Base-by-base conservation (phyloP, 2,329 filamentous ascomycete genomes). In the Fusarium hainanense region DNA sequence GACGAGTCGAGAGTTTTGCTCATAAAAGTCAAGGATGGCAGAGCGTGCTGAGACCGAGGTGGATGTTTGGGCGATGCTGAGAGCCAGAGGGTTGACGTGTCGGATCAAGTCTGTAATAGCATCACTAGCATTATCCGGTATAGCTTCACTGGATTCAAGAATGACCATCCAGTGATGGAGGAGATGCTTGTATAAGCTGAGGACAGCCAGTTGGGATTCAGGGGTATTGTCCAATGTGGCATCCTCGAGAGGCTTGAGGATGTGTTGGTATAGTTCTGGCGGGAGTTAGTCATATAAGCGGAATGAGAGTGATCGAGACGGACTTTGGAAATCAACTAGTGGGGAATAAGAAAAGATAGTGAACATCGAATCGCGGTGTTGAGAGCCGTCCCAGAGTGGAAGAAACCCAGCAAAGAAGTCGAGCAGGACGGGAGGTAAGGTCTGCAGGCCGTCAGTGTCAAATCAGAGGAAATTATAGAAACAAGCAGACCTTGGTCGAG, bases 21-120 rank as follows among this genome's bases (percentile, higher is more conserved):
- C 87, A 77, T 92, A 93, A 79, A 95, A 94, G 75, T 90, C 88
- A 34, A 92, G 84, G 18, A 94, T 83, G 21, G 85, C 81, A 9
- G 89, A 88, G 40, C 85, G 79, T 3, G 85, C 83, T 4, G 81
- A 72, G 7, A 82, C 68, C 8, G 76, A 76, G 11, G 81, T 77
- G 4, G 80, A 80, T 54, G 83, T 83, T 78, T 92, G 90, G 9
- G 89, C 77, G 11, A 92, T 79, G 1, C 88, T 87, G 4, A 91
- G 82, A 43, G 85, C 81, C 20, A 93, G 83, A 7, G 82, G 77
- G 79, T 88, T 85, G 77, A 85, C 82, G 69, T 87, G 84, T 73
- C 79, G 70, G 74, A 84, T 73, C 56, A 89, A 75, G 44, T 80
- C 72, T 64, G 79, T 76, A 28, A 88, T 69, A 10, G 80, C 78